Percentiles rank a stretch among this genome's conserved stretches.
Conservation (phyloP, 768 basidiomycete genomes). For the Pleurotus sapidus region DNA sequence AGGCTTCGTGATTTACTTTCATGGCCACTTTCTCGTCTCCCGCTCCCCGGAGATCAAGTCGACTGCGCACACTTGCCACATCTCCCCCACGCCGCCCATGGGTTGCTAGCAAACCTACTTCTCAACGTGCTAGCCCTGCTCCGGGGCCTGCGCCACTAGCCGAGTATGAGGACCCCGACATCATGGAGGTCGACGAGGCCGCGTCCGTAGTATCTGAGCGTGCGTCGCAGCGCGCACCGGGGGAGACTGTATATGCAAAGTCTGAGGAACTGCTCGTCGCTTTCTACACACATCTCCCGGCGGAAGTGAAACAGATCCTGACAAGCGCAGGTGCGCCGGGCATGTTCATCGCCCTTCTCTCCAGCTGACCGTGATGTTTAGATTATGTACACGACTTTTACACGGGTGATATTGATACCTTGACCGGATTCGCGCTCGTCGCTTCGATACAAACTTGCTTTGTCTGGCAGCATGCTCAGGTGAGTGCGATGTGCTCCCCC, state of each 20-base stretch:
- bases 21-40: slow-evolving; percentile 5
- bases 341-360: not conserved
- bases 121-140: slow-evolving; percentile 44
- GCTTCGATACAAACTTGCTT: slow-evolving; percentile 73
- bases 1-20: not conserved
- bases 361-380: not conserved
- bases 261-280: slow-evolving; percentile 67
- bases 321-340: slow-evolving; percentile 57
- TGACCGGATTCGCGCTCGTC: slow-evolving; percentile 73
- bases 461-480: slow-evolving; percentile 81
- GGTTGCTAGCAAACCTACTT: slow-evolving; percentile 20
- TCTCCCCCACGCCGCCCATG: slow-evolving; percentile 6
- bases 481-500: slow-evolving; percentile 14
- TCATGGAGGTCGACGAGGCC: slow-evolving; percentile 71
- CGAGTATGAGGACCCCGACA: slow-evolving; percentile 42
- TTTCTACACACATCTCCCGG: slow-evolving; percentile 68
- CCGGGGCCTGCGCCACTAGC: slow-evolving; percentile 15
- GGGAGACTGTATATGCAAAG: slow-evolving; percentile 61
- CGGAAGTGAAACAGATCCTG: slow-evolving; percentile 72
- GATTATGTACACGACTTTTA: slow-evolving; percentile 42
- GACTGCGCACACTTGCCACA: not conserved
- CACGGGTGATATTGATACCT: slow-evolving; percentile 66
- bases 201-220: slow-evolving; percentile 36
- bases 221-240: slow-evolving; percentile 28
- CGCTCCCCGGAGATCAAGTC: slow-evolving; percentile 4